Evolutionary conservation across 805 yeast genomes (phyloP).

Genomic region (Candida arabinofermentans): DNA sequence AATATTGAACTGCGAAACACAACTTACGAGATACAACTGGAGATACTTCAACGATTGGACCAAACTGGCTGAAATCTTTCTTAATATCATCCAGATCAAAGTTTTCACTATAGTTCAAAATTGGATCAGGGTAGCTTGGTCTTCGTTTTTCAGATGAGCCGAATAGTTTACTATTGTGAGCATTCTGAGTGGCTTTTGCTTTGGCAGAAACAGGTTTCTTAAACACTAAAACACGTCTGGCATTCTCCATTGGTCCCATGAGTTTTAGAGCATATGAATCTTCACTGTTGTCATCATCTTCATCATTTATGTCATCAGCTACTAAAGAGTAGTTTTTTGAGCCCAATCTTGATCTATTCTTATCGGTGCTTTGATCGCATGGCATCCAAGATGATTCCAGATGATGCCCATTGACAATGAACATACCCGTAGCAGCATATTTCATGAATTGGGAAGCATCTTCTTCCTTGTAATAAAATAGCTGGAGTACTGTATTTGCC

Average conservation of each 20-base stretch:
- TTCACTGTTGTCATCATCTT: slow-evolving; percentile 7
- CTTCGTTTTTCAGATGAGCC: slow-evolving; percentile 14
- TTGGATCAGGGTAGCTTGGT: slow-evolving; percentile 40
- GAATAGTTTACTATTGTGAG: not conserved
- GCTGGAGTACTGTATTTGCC: slow-evolving; percentile 33
- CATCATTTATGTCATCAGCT: too few species aligned
- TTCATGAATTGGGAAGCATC: slow-evolving; percentile 53
- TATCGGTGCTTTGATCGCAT: not conserved
- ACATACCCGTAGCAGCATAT: slow-evolving; percentile 49
- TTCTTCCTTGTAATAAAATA: slow-evolving; percentile 48
- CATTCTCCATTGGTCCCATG: slow-evolving; percentile 37
- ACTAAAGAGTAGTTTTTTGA: too few species aligned
- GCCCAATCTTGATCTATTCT: not conserved
- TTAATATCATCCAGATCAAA: slow-evolving; percentile 43
- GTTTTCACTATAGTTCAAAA: slow-evolving; percentile 37
- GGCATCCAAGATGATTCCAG: slow-evolving; percentile 45
- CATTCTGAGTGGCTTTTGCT: slow-evolving; percentile 14
- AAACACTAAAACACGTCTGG: slow-evolving; percentile 53
- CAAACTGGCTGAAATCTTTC: slow-evolving; percentile 52
- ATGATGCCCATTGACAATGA: slow-evolving; percentile 55
- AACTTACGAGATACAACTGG: slow-evolving; percentile 67
- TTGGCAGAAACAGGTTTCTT: slow-evolving; percentile 34
- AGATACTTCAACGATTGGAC: slow-evolving; percentile 54
- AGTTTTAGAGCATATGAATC: slow-evolving; percentile 20
- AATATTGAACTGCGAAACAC: slow-evolving; percentile 57